phyloP scores from a whole-genome alignment of 2,329 filamentous ascomycete species.

The Pestalotiopsis sp. region DNA sequence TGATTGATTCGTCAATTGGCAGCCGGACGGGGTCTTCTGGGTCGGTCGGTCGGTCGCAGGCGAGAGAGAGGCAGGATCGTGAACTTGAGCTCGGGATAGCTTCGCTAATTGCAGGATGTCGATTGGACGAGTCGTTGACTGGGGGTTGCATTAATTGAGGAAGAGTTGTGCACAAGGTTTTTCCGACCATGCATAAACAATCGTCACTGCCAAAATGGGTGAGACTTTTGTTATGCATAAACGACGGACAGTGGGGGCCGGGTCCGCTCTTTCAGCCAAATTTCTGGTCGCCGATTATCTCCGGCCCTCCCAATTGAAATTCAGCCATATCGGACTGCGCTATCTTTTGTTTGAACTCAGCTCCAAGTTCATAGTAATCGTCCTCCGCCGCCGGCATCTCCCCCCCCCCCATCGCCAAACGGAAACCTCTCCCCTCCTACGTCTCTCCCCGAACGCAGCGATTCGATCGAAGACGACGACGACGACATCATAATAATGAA shows the following conservation, averaged over 20 bases:
- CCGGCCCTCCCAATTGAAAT: constrained; percentile 13
- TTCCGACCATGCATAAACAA: constrained; percentile 13
- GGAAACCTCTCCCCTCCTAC: constrained; percentile 6
- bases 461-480: neutral
- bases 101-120: constrained; percentile 11
- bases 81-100: constrained; percentile 13
- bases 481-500: constrained; percentile 37
- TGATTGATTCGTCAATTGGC: constrained; percentile 20
- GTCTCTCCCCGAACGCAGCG: neutral
- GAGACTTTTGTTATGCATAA: neutral
- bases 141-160: neutral
- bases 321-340: neutral
- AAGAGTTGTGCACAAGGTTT: constrained; percentile 14
- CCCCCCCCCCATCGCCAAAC: neutral
- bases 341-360: neutral
- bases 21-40: neutral
- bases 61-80: neutral
- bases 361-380: neutral
- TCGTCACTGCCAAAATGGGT: neutral
- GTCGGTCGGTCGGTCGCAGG: neutral
- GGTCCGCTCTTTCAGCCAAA: neutral
- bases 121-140: constrained; percentile 1
- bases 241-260: neutral
- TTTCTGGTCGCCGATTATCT: constrained; percentile 15
- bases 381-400: neutral